Conservation (phyloP, 345 rosid genomes). For the Populus nigra region DNA sequence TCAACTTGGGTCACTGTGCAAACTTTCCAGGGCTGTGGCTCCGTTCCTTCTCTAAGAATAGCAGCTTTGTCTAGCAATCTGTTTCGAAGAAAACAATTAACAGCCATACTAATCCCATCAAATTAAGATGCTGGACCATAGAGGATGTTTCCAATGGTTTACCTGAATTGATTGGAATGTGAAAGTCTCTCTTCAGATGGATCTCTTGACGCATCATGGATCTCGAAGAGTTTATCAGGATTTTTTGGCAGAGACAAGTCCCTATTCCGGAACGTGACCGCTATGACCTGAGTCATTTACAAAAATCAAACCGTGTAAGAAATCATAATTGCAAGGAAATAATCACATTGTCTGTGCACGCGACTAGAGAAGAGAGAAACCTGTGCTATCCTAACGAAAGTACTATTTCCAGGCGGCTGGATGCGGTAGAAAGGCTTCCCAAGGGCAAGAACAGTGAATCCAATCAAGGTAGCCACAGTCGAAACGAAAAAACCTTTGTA, state of each 20-base stretch:
- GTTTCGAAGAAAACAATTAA: background rate
- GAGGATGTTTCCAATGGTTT: background rate
- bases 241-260: background rate
- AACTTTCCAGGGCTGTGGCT: conserved; percentile 10
- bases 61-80: conserved; percentile 24
- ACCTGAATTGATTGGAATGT: conserved; percentile 15
- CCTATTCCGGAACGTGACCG: conserved; percentile 7
- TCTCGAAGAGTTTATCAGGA: conserved; percentile 2
- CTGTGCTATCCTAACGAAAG: conserved; percentile 9
- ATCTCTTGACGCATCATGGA: background rate
- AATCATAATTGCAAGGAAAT: background rate
- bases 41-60: background rate
- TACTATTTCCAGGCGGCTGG: conserved; percentile 8
- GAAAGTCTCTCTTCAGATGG: background rate
- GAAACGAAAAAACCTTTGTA: conserved; percentile 6
- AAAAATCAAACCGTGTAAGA: background rate
- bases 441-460: background rate
- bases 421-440: conserved; percentile 20
- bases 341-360: background rate
- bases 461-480: background rate
- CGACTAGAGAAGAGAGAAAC: background rate
- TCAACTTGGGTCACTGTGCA: conserved; percentile 48
- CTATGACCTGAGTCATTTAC: background rate
- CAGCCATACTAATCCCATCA: background rate
- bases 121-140: too few species aligned